Evolutionary conservation across 2,329 filamentous ascomycete genomes (phyloP).

Genomic region (Xylariaceae sp.): DNA sequence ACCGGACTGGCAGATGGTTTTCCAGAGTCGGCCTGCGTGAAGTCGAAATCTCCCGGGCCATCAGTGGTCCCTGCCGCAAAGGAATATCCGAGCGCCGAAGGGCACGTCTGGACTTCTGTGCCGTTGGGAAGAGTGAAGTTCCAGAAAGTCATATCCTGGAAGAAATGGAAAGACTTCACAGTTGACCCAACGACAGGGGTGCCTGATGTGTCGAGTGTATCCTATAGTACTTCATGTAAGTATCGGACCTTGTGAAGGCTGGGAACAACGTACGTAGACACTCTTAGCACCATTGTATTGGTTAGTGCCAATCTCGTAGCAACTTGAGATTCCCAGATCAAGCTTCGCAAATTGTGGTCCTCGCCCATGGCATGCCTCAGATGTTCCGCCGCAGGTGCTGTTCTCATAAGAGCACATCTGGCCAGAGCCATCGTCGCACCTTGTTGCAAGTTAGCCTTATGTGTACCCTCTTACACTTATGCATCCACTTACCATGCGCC

Average conservation of each 20-base stretch:
- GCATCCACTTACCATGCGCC: conserved; percentile 58
- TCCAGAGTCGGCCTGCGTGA: conserved; percentile 76
- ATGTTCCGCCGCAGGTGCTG: conserved; percentile 72
- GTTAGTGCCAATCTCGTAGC: conserved; percentile 66
- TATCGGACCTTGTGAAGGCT: background rate
- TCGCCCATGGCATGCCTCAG: conserved; percentile 56
- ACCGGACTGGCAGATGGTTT: conserved; percentile 67
- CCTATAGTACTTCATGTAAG: conserved; percentile 10
- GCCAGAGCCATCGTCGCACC: conserved; percentile 75
- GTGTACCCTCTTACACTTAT: background rate
- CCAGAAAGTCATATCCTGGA: conserved; percentile 72
- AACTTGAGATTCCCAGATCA: conserved; percentile 70
- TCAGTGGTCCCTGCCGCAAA: conserved; percentile 90
- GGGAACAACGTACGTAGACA: conserved; percentile 34
- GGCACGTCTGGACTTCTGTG: conserved; percentile 68
- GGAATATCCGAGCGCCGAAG: conserved; percentile 80
- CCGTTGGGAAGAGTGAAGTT: conserved; percentile 70
- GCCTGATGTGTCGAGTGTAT: conserved; percentile 12
- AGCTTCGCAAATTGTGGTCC: conserved; percentile 63
- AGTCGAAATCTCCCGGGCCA: conserved; percentile 83
- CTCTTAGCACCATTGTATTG: conserved; percentile 60
- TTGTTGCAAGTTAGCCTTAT: conserved; percentile 9
- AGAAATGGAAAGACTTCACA: conserved; percentile 77
- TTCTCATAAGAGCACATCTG: conserved; percentile 67
- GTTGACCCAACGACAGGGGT: conserved; percentile 58